phyloP scores from a whole-genome alignment of 805 yeast genomes.

The Cyberlindnera bimundalis region DNA sequence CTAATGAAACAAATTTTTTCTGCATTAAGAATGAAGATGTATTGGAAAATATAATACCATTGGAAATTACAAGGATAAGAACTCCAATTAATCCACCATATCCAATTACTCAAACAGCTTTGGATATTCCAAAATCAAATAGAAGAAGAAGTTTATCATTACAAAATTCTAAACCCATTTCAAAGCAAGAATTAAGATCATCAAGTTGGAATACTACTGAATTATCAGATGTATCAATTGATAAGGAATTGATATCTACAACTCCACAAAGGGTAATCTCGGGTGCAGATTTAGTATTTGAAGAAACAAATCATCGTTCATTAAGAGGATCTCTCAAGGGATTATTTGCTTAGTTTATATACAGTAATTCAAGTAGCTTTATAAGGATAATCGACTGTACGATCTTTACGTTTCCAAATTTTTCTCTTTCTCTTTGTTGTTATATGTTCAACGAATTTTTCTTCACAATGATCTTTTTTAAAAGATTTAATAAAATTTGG shows the following conservation, averaged over 20 bases:
- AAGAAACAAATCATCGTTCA: constrained; percentile 7
- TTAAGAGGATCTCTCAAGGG: constrained; percentile 8
- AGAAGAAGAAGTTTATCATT: constrained; percentile 4
- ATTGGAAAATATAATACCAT: constrained; percentile 1
- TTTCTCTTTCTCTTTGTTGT: constrained; percentile 81
- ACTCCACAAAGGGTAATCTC: constrained; percentile 3
- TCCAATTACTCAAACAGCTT: background rate
- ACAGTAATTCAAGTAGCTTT: constrained; percentile 39
- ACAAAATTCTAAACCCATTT: constrained; percentile 2
- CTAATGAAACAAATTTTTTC: constrained; percentile 7
- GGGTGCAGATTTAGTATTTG: constrained; percentile 10
- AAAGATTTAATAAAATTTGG: constrained; percentile 78
- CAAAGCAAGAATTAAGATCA: constrained; percentile 8
- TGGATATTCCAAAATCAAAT: too few species aligned
- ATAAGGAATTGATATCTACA: background rate
- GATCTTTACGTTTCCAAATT: constrained; percentile 88
- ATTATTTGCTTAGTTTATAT: constrained; percentile 2
- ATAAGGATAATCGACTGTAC: constrained; percentile 82
- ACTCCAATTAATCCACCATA: constrained; percentile 4
- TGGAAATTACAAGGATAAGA: constrained; percentile 6
- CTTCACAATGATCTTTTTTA: constrained; percentile 67
- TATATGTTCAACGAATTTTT: constrained; percentile 80
- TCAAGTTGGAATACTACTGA: constrained; percentile 3
- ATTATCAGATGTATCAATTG: background rate
- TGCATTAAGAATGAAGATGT: too few species aligned